Evolutionary conservation across 257 asterid species (phyloP).

Genomic region (Euphrasia confusa): DNA sequence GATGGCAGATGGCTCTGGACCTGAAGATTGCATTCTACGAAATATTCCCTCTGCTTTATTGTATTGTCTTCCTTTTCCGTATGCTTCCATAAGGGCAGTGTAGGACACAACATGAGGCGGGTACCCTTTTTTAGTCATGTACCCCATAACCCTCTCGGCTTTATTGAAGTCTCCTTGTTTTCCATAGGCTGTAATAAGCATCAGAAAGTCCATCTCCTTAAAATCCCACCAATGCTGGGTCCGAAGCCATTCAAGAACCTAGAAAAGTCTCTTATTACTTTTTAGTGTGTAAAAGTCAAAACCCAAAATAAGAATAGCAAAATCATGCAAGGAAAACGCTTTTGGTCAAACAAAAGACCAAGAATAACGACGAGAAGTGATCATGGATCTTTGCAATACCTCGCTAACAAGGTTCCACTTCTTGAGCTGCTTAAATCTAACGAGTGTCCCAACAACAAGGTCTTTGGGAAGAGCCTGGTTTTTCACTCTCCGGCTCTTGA

Average conservation of each 20-base stretch:
- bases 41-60: constrained; percentile 89
- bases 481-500: constrained; percentile 62
- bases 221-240: constrained; percentile 97
- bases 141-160: constrained; percentile 78
- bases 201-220: constrained; percentile 84
- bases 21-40: constrained; percentile 83
- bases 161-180: constrained; percentile 78
- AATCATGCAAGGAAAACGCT: no score
- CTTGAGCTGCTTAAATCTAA: constrained; percentile 94
- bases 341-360: no score
- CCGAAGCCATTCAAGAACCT: constrained; percentile 96
- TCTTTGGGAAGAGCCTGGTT: constrained; percentile 67
- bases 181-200: constrained; percentile 95
- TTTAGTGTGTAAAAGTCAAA: background rate
- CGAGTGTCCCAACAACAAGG: constrained; percentile 75
- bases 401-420: constrained; percentile 93
- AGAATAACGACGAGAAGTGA: background rate
- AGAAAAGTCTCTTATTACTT: constrained; percentile 1
- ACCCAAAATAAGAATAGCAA: no score
- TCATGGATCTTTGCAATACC: constrained; percentile 36
- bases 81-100: constrained; percentile 98
- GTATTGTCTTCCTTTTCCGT: constrained; percentile 79
- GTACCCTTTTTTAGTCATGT: constrained; percentile 71
- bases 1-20: constrained; percentile 96
- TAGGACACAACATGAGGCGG: constrained; percentile 78